Percentiles rank a stretch among this genome's conserved stretches.
phyloP scores from a whole-genome alignment of 202 grass and related monocot genomes.

The Cymbopogon flexuosus region DNA sequence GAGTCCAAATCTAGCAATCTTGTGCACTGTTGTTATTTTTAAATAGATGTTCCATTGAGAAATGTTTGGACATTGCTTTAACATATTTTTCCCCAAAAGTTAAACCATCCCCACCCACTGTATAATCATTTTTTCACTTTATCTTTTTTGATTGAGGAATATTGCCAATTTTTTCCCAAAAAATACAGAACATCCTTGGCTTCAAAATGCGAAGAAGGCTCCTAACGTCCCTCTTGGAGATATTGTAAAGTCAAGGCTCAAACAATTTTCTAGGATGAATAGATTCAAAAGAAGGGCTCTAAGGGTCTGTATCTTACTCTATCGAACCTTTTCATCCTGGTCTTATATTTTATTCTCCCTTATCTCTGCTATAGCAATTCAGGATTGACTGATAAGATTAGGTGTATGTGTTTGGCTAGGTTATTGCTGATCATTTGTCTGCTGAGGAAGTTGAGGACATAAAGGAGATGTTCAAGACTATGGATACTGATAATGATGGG shows the following conservation, averaged over 20 bases:
- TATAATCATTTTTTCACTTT: not conserved
- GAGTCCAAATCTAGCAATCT: not conserved
- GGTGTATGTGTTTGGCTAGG: slow-evolving; percentile 42
- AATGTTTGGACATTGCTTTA: not conserved
- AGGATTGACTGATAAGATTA: slow-evolving; percentile 23
- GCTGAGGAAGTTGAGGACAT: slow-evolving; percentile 96
- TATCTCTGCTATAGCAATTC: slow-evolving; percentile 15
- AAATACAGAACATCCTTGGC: slow-evolving; percentile 78
- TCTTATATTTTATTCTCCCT: slow-evolving; percentile 15
- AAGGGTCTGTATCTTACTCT: slow-evolving; percentile 49
- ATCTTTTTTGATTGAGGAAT: not conserved
- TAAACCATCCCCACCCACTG: not conserved
- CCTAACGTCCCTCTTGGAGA: slow-evolving; percentile 98
- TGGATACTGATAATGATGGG: slow-evolving; percentile 95
- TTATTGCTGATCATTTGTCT: slow-evolving; percentile 97
- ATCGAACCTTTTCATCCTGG: slow-evolving; percentile 21
- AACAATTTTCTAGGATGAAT: slow-evolving; percentile 99
- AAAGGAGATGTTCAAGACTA: slow-evolving; percentile 97
- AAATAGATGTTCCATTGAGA: not conserved
- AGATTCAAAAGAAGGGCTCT: slow-evolving; percentile 99
- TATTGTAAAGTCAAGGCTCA: slow-evolving; percentile 98
- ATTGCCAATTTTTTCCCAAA: not conserved
- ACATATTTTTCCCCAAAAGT: not conserved
- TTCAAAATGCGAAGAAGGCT: slow-evolving; percentile 99
- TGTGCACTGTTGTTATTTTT: not conserved